phyloP scores from a whole-genome alignment of 441 rosid species.

The Gossypium aridum region DNA sequence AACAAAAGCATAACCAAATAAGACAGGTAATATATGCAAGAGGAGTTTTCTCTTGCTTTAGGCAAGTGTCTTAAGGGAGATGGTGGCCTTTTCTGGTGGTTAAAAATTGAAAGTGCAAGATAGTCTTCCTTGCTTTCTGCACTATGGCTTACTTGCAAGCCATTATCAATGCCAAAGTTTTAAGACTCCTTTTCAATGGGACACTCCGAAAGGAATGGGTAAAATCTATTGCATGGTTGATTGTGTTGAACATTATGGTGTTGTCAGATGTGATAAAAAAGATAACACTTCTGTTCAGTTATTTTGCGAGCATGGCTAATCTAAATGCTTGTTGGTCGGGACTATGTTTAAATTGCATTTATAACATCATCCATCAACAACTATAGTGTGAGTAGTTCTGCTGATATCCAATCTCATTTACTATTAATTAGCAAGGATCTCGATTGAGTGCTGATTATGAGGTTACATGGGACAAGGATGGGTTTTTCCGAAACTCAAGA shows the following conservation, averaged over 20 bases:
- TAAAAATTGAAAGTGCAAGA: too few species aligned
- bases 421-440: constrained; percentile 67
- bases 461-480: constrained; percentile 76
- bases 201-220: neutral
- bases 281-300: neutral
- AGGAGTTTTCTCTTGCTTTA: too few species aligned
- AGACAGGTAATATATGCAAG: too few species aligned
- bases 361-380: neutral
- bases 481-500: constrained; percentile 58
- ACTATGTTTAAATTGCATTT: neutral
- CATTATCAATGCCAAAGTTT: neutral
- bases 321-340: neutral
- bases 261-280: neutral
- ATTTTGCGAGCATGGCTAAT: neutral
- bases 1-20: too few species aligned
- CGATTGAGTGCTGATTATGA: constrained; percentile 76
- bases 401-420: neutral
- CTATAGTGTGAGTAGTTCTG: neutral
- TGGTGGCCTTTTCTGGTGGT: too few species aligned
- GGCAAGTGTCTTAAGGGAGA: too few species aligned
- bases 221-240: neutral
- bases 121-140: too few species aligned
- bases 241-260: neutral
- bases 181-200: neutral
- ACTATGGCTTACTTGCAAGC: too few species aligned